Base-by-base conservation (phyloP, 306 rosid genomes). In the Trifolium repens region DNA sequence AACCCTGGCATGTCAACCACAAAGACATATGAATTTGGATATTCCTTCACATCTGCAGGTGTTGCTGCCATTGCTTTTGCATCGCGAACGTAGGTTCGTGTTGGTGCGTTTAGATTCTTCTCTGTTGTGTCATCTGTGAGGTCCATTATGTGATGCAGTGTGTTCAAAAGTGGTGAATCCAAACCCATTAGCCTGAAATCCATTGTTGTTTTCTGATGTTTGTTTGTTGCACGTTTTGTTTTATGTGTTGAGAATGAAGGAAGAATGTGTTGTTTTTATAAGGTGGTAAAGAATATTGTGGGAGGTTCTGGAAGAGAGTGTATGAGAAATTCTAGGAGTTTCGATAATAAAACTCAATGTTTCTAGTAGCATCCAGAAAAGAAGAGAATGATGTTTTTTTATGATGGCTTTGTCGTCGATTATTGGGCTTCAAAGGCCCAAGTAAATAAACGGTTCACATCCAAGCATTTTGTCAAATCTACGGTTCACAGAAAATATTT, bases 1-100 rank as follows among this genome's bases (percentile, higher is more conserved):
- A 90, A 40, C n/a, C 96, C 97, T 0, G 98, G 98, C 98, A 94
- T 86, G 85, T 94, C 98, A 9, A 94, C 81, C 62, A 91, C 81
- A 72, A 94, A 94, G 4, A 67, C 91, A 50, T 89, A 94, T 0
- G 93, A 80, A 26, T 81, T 85, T 0, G 92, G 89, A 4, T 73
- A 72, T 76, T 94, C 98, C 87, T 86, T 94, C 62, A 94, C 85
- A 52, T 94, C 98, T 0, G 96, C 96, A 3, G 98, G 91, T 0
- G 98, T 94, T 0, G 98, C 69, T 0, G 97, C 98, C 93, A 91
- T 90, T 8, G 96, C 99, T 76, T 85, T 92, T 1, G 97, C 90
- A 10, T 94, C 99, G 0, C 97, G 88, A 1, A 94, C 89, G 57
- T 89, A 94, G 1, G 89, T 81, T 1, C 79, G 30, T 0, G 92